Conservation (phyloP, 352 stramenopile species). For the Globisporangium splendens region DNA sequence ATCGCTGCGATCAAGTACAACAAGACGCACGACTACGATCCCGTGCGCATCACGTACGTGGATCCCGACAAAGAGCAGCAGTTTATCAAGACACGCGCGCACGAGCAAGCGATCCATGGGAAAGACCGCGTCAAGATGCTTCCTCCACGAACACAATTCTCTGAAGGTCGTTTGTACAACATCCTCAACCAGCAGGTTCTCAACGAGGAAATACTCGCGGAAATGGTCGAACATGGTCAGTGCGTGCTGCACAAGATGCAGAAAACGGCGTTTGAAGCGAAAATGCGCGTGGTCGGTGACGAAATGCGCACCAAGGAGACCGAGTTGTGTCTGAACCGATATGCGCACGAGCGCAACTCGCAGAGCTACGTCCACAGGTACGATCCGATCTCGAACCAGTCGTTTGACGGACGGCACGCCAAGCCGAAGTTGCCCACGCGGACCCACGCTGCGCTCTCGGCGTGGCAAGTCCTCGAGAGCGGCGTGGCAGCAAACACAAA, state of each 20-base stretch:
- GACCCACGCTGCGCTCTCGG: conserved; percentile 36
- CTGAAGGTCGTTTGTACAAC: conserved; percentile 70
- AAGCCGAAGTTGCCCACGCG: conserved; percentile 41
- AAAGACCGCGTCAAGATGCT: conserved; percentile 44
- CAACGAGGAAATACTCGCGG: conserved; percentile 37
- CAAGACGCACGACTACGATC: conserved; percentile 66
- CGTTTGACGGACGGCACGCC: conserved; percentile 41
- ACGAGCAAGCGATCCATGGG: conserved; percentile 49
- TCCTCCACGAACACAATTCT: conserved; percentile 59
- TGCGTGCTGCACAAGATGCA: conserved; percentile 60
- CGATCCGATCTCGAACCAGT: conserved; percentile 62
- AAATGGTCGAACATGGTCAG: conserved; percentile 37
- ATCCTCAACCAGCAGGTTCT: conserved; percentile 71
- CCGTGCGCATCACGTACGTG: conserved; percentile 55
- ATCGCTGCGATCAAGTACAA: conserved; percentile 58
- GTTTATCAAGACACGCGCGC: conserved; percentile 34
- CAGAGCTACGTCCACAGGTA: conserved; percentile 57
- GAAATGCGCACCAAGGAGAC: conserved; percentile 34
- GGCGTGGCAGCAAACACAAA: conserved; percentile 29
- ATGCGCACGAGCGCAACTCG: conserved; percentile 50
- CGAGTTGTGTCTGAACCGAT: conserved; percentile 56
- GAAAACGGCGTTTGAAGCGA: conserved; percentile 49
- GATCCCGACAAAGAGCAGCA: conserved; percentile 49
- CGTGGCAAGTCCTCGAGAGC: conserved; percentile 50
- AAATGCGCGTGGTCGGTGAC: conserved; percentile 41